Percentiles rank a stretch among this genome's conserved stretches.
phyloP scores from a whole-genome alignment of 345 rosid genomes.

The Pistacia atlantica region DNA sequence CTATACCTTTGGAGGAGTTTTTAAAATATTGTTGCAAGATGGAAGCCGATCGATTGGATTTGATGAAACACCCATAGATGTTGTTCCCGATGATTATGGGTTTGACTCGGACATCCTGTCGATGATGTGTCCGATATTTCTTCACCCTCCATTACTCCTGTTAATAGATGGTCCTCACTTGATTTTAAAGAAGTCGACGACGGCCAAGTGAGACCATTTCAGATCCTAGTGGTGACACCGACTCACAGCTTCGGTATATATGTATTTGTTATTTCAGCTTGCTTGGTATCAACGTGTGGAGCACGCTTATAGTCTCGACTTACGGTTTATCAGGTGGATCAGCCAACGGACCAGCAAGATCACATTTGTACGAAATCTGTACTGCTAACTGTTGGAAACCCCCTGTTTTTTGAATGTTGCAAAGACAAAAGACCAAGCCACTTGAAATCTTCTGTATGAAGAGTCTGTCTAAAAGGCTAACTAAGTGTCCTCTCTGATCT shows the following conservation, averaged over 20 bases:
- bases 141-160: constrained; percentile 25
- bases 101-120: constrained; percentile 12
- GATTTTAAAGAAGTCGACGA: constrained; percentile 19
- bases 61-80: constrained; percentile 67
- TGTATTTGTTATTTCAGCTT: background rate
- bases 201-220: constrained; percentile 25
- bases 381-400: constrained; percentile 69
- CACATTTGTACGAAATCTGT: constrained; percentile 65
- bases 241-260: constrained; percentile 20
- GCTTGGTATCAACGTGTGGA: background rate
- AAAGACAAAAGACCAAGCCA: constrained; percentile 78
- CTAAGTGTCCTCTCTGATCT: too few relatives aligned
- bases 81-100: constrained; percentile 22
- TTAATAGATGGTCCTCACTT: constrained; percentile 11
- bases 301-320: constrained; percentile 1
- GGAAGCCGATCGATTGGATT: constrained; percentile 81
- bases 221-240: constrained; percentile 17
- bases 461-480: too few relatives aligned
- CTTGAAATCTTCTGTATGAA: constrained; percentile 54
- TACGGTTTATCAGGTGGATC: constrained; percentile 38
- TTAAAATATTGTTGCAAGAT: constrained; percentile 45
- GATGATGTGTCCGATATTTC: constrained; percentile 19
- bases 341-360: constrained; percentile 49
- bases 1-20: constrained; percentile 57
- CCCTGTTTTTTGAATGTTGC: constrained; percentile 70